These are phyloP conservation scores for Botrytis fragariae DNA, from an alignment of 2,329 filamentous ascomycete genomes.

Conservation along the genomic window DNA sequence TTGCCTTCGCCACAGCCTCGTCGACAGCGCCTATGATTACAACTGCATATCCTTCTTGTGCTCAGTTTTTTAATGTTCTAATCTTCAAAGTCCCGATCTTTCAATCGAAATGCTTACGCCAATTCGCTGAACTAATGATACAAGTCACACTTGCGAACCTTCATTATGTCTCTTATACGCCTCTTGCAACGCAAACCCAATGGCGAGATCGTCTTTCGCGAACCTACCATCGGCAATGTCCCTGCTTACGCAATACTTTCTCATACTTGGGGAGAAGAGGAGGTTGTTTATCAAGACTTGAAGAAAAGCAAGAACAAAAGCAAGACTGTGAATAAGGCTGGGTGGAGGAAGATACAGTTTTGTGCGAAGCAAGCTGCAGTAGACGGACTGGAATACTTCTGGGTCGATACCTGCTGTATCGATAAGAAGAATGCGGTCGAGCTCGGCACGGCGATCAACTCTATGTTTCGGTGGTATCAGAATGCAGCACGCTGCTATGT, in stretches of 20 bases:
- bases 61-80: not conserved
- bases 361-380: not conserved
- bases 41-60: not conserved
- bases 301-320: not conserved
- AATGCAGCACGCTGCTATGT: not conserved
- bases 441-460: not conserved
- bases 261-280: slow-evolving; percentile 4
- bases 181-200: not conserved
- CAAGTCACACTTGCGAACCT: not conserved
- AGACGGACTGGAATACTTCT: slow-evolving; percentile 1
- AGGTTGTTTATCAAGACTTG: slow-evolving; percentile 1
- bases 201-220: not conserved
- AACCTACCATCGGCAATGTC: not conserved
- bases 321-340: not conserved
- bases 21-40: not conserved
- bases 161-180: not conserved
- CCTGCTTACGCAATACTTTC: slow-evolving; percentile 3
- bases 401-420: slow-evolving; percentile 10
- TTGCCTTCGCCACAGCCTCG: not conserved
- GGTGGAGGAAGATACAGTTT: slow-evolving; percentile 4
- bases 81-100: not conserved
- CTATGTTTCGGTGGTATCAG: slow-evolving; percentile 15
- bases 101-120: not conserved
- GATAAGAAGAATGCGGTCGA: slow-evolving; percentile 5
- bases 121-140: not conserved